Evolutionary conservation across 306 rosid species (phyloP).

Genomic region (Lithocarpus polystachyus): DNA sequence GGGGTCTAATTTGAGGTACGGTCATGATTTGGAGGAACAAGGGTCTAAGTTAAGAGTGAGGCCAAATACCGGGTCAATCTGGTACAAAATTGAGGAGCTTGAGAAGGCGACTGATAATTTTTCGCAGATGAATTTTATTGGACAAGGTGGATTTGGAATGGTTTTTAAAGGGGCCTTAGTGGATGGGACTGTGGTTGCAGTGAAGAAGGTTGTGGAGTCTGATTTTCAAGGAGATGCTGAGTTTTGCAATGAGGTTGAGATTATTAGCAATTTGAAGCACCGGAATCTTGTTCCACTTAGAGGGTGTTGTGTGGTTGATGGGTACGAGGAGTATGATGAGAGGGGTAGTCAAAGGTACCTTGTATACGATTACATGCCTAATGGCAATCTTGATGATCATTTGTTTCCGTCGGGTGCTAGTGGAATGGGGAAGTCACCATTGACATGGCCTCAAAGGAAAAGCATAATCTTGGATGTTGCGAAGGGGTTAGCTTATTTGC

Average conservation of each 20-base stretch:
- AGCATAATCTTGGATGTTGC: conserved; percentile 88
- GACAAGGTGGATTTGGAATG: conserved; percentile 90
- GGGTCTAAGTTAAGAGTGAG: conserved; percentile 66
- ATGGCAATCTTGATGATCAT: conserved; percentile 82
- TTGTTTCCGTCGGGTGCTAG: conserved; percentile 39
- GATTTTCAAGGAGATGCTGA: conserved; percentile 83
- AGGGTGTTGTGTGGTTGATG: conserved; percentile 89
- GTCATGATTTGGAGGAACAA: conserved; percentile 57
- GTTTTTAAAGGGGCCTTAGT: conserved; percentile 71
- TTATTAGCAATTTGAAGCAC: conserved; percentile 87
- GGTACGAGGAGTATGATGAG: conserved; percentile 35
- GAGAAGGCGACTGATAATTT: conserved; percentile 79
- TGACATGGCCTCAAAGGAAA: conserved; percentile 96
- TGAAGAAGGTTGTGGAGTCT: conserved; percentile 72
- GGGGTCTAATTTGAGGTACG: conserved; percentile 30
- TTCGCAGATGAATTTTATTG: conserved; percentile 74
- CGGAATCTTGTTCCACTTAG: conserved; percentile 84
- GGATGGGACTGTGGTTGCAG: conserved; percentile 82
- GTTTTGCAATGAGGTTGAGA: conserved; percentile 95
- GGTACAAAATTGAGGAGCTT: conserved; percentile 86
- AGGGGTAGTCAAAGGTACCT: conserved; percentile 66
- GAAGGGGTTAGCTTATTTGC: conserved; percentile 82
- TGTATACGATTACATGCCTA: conserved; percentile 92
- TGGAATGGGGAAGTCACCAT: conserved; percentile 31
- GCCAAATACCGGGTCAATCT: conserved; percentile 83